A percentile compares a stretch with the other conserved stretches of the same genome.
Conservation (phyloP, 2,329 filamentous ascomycete species). For the Rutstroemia sp. region DNA sequence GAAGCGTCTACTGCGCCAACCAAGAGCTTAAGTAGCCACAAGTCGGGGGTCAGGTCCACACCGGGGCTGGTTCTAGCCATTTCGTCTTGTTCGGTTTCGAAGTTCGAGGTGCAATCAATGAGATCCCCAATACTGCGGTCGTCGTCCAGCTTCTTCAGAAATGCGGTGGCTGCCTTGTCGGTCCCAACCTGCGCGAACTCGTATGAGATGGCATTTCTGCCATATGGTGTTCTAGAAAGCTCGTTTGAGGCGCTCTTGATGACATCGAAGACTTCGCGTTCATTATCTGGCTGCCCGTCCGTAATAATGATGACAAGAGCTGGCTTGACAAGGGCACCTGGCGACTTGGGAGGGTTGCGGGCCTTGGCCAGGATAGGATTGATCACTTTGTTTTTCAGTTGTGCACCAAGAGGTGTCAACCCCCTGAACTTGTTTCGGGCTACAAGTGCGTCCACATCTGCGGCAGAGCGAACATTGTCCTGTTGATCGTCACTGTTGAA, state of each 20-base stretch:
- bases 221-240: not conserved
- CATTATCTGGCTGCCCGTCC: constrained; percentile 8
- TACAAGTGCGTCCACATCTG: constrained; percentile 52
- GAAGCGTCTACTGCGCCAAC: constrained; percentile 59
- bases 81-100: constrained; percentile 6
- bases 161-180: not conserved
- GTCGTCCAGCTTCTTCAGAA: constrained; percentile 6
- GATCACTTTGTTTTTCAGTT: constrained; percentile 54
- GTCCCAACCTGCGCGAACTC: constrained; percentile 7
- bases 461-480: constrained; percentile 48
- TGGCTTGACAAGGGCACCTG: constrained; percentile 2
- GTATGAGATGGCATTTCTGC: constrained; percentile 7
- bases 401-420: constrained; percentile 58
- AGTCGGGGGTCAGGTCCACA: not conserved
- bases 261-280: constrained; percentile 4
- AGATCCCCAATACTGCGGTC: constrained; percentile 3
- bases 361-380: constrained; percentile 43
- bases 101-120: constrained; percentile 8
- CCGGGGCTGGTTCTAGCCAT: constrained; percentile 3
- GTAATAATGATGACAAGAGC: constrained; percentile 6
- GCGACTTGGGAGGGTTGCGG: not conserved
- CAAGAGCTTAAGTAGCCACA: constrained; percentile 44
- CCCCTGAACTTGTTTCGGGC: constrained; percentile 54
- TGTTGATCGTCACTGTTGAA: constrained; percentile 53
- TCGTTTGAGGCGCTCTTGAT: not conserved